These are phyloP conservation scores for Capsella rubella DNA, from an alignment of 441 rosid genomes.

Conservation along the genomic window DNA sequence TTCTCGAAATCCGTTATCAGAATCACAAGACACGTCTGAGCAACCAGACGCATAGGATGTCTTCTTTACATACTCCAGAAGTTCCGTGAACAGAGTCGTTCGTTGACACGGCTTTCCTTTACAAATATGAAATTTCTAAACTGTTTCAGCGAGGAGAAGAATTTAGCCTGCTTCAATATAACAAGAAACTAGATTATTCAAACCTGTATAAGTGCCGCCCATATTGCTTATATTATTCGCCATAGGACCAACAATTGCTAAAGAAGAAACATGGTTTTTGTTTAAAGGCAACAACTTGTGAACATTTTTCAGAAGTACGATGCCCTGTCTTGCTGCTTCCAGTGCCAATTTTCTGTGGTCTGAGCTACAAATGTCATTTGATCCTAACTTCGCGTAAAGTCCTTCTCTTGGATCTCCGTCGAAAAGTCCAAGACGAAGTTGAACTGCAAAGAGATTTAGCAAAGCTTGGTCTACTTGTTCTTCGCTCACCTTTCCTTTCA, in stretches of 20 bases:
- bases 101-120: conserved; percentile 79
- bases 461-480: conserved; percentile 63
- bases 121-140: conserved; percentile 6
- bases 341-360: conserved; percentile 60
- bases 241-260: conserved; percentile 74
- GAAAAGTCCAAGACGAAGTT: conserved; percentile 72
- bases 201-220: conserved; percentile 72
- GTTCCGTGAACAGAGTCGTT: conserved; percentile 62
- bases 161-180: conserved; percentile 10
- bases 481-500: conserved; percentile 63
- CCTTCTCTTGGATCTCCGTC: conserved; percentile 71
- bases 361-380: conserved; percentile 58
- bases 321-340: conserved; percentile 75
- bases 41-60: conserved; percentile 67
- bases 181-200: conserved; percentile 4
- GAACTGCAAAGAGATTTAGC: conserved; percentile 64
- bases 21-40: conserved; percentile 55
- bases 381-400: conserved; percentile 56
- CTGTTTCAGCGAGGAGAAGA: conserved; percentile 25
- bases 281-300: conserved; percentile 61
- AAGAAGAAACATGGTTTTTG: conserved; percentile 51
- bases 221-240: conserved; percentile 56
- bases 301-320: conserved; percentile 71
- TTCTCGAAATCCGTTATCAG: conserved; percentile 50
- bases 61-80: conserved; percentile 54